Percentiles rank a stretch among this genome's conserved stretches.
Evolutionary conservation across 805 yeast species (phyloP).

Genomic region (Saccharomycopsis sp.): DNA sequence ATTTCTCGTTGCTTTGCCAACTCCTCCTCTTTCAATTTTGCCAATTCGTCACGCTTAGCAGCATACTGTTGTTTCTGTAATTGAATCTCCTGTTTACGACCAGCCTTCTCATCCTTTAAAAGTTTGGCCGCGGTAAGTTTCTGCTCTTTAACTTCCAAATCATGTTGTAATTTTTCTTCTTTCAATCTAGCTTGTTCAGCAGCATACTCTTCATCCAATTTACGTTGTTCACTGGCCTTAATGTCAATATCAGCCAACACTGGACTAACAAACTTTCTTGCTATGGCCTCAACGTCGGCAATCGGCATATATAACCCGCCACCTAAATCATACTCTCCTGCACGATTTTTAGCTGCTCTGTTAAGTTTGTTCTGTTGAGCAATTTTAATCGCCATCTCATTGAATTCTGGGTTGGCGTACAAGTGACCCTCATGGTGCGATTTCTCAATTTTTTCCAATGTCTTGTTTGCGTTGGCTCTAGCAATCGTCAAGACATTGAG

Average conservation of each 20-base stretch:
- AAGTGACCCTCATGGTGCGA: slow-evolving; percentile 34
- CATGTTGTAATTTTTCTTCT: slow-evolving; percentile 15
- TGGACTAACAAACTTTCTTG: slow-evolving; percentile 74
- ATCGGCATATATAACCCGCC: slow-evolving; percentile 78
- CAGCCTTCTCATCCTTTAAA: slow-evolving; percentile 2
- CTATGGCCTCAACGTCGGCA: slow-evolving; percentile 72
- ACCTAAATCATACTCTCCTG: slow-evolving; percentile 50
- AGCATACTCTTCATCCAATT: slow-evolving; percentile 37
- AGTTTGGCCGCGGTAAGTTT: slow-evolving; percentile 5
- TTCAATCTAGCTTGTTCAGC: slow-evolving; percentile 16
- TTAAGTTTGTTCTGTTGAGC: slow-evolving; percentile 65
- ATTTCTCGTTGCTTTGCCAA: slow-evolving; percentile 15
- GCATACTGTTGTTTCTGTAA: slow-evolving; percentile 7
- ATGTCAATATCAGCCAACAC: slow-evolving; percentile 65
- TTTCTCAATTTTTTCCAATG: slow-evolving; percentile 35
- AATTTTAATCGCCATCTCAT: slow-evolving; percentile 66
- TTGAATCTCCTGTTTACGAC: slow-evolving; percentile 8
- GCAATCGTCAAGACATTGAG: slow-evolving; percentile 31
- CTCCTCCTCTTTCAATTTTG: slow-evolving; percentile 14
- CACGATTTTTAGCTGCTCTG: slow-evolving; percentile 28
- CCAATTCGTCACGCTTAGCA: slow-evolving; percentile 17
- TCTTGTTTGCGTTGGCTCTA: slow-evolving; percentile 32
- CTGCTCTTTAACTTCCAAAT: slow-evolving; percentile 6
- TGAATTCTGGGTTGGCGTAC: slow-evolving; percentile 44
- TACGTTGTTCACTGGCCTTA: slow-evolving; percentile 66